Conservation (phyloP, 2,329 filamentous ascomycete species). For the Botrytis pseudocinerea region DNA sequence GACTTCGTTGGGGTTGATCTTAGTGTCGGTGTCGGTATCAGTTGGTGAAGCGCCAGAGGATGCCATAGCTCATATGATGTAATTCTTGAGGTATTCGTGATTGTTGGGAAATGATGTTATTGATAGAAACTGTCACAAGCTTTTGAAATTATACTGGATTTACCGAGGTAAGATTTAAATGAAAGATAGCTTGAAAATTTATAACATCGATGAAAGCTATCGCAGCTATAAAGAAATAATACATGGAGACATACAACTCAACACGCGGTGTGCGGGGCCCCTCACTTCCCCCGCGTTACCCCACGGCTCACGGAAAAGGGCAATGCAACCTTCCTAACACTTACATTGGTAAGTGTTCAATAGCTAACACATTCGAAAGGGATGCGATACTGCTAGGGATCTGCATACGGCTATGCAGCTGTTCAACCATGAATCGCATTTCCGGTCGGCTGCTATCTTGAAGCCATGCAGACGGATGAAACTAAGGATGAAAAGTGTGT, state of each 20-base stretch:
- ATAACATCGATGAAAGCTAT: background rate
- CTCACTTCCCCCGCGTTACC: slow-evolving; percentile 13
- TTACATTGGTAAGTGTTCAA: too few relatives aligned
- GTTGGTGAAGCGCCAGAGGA: background rate
- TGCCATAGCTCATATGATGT: slow-evolving; percentile 7
- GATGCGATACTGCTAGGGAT: background rate
- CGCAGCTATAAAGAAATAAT: background rate
- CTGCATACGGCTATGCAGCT: background rate
- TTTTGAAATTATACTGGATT: background rate
- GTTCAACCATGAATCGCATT: background rate
- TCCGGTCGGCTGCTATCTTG: background rate
- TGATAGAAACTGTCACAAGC: background rate
- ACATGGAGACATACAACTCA: background rate
- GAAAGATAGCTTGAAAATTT: background rate
- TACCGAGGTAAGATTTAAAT: background rate
- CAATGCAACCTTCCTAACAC: background rate
- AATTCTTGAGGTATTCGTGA: background rate
- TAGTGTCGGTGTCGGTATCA: background rate
- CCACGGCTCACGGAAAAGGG: slow-evolving; percentile 21
- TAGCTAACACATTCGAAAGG: background rate
- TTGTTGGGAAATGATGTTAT: background rate
- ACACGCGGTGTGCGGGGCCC: slow-evolving; percentile 15
- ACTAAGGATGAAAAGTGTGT: background rate
- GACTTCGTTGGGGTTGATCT: slow-evolving; percentile 13
- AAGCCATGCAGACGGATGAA: background rate